A percentile compares a stretch with the other conserved stretches of the same genome.
These are phyloP conservation scores for Rostrohypoxylon terebratum DNA, from an alignment of 495 filamentous ascomycete species.

Conservation along the genomic window DNA sequence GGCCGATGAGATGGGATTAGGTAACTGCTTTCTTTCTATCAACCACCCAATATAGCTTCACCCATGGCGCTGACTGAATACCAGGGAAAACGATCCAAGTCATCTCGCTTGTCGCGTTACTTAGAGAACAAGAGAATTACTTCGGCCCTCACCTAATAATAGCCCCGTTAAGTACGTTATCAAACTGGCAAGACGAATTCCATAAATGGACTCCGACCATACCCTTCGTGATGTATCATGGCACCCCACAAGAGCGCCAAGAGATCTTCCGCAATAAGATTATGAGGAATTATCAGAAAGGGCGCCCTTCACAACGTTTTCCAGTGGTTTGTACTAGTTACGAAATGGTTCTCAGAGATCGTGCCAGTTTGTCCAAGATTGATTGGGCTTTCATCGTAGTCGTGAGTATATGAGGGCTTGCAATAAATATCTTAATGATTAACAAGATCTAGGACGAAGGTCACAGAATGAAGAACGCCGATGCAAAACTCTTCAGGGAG, in stretches of 20 bases:
- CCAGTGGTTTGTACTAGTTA: slow-evolving; percentile 94
- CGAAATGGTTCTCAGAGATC: slow-evolving; percentile 94
- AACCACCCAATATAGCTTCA: not conserved
- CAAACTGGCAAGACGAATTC: slow-evolving; percentile 98
- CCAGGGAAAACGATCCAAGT: slow-evolving; percentile 88
- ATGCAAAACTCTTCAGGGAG: slow-evolving; percentile 90
- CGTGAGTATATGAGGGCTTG: slow-evolving; percentile 59
- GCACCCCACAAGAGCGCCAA: slow-evolving; percentile 76
- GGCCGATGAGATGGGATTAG: slow-evolving; percentile 97
- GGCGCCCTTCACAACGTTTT: slow-evolving; percentile 70
- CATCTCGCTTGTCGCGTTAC: slow-evolving; percentile 88
- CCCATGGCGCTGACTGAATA: slow-evolving; percentile 25
- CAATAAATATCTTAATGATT: slow-evolving; percentile 13
- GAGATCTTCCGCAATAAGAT: slow-evolving; percentile 74
- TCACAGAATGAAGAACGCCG: slow-evolving; percentile 96
- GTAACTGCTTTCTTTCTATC: slow-evolving; percentile 50
- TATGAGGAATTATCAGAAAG: slow-evolving; percentile 64
- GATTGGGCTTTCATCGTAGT: slow-evolving; percentile 98
- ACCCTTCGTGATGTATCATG: slow-evolving; percentile 90
- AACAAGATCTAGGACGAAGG: slow-evolving; percentile 78
- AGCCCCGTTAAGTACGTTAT: slow-evolving; percentile 89
- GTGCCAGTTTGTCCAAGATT: slow-evolving; percentile 79
- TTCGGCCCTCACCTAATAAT: slow-evolving; percentile 88
- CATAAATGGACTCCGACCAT: slow-evolving; percentile 87
- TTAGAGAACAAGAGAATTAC: slow-evolving; percentile 85